A percentile compares a stretch with the other conserved stretches of the same genome.
These are phyloP conservation scores for Naganishia randhawae DNA, from an alignment of 768 basidiomycete species.

Conservation along the genomic window DNA sequence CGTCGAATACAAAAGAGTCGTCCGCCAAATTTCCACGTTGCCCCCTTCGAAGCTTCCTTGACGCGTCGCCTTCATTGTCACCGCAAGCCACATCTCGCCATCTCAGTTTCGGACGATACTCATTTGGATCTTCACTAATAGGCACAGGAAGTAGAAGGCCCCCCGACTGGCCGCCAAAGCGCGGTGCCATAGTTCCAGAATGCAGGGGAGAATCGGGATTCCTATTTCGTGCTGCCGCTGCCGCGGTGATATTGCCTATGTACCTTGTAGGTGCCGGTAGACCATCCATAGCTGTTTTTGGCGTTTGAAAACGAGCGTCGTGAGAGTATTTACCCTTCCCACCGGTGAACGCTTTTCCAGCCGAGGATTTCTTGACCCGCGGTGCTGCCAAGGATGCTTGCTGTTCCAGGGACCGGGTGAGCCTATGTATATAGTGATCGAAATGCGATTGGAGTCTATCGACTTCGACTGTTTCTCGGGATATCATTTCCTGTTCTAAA, in stretches of 20 bases:
- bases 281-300: not conserved
- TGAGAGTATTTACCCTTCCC: not conserved
- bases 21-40: constrained; percentile 1
- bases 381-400: constrained; percentile 33
- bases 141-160: constrained; percentile 5
- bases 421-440: constrained; percentile 77
- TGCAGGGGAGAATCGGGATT: constrained; percentile 2
- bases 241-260: constrained; percentile 3
- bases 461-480: constrained; percentile 63
- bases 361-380: constrained; percentile 17
- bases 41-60: not conserved
- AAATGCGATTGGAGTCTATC: constrained; percentile 95
- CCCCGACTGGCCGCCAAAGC: not conserved
- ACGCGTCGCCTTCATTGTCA: not conserved
- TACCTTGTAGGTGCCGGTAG: not conserved
- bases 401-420: constrained; percentile 32
- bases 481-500: constrained; percentile 21
- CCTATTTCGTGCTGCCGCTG: constrained; percentile 11
- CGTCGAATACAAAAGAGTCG: not conserved
- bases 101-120: constrained; percentile 2
- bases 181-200: not conserved
- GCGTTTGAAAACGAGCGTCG: not conserved
- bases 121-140: constrained; percentile 23
- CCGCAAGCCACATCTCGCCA: constrained; percentile 1
- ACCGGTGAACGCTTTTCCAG: not conserved